These are phyloP conservation scores for Protostelium mycophagum DNA, from an alignment of 78 protist genomes.

Conservation along the genomic window DNA sequence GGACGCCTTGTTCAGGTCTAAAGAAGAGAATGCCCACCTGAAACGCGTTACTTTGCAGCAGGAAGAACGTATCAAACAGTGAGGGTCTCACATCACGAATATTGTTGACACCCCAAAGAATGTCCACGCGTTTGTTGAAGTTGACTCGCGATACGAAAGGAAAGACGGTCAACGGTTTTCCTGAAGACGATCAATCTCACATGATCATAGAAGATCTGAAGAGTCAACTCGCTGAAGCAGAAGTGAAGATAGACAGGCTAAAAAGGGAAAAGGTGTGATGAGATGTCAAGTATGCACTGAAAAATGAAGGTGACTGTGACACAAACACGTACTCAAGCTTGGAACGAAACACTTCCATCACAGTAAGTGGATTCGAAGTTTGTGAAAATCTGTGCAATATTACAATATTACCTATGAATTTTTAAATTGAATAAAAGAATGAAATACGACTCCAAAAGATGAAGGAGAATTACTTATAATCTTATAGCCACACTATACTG, in stretches of 20 bases:
- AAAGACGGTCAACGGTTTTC: not conserved
- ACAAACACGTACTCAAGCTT: not conserved
- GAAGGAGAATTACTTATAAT: no score
- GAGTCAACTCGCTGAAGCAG: not conserved
- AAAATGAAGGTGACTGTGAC: no score
- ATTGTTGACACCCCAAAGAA: not conserved
- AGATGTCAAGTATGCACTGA: not conserved
- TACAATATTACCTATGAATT: not conserved
- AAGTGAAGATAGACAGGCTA: not conserved
- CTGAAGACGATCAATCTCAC: not conserved
- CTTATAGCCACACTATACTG: not conserved
- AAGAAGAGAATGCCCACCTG: not conserved
- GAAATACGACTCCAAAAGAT: no score
- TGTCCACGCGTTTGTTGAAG: not conserved
- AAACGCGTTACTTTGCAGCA: not conserved
- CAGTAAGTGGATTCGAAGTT: not conserved
- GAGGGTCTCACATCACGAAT: not conserved
- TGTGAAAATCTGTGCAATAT: not conserved
- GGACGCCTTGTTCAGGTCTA: not conserved
- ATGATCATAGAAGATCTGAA: not conserved
- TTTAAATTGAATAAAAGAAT: not conserved
- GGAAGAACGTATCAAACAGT: not conserved
- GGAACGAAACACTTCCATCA: not conserved
- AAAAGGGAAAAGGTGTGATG: not conserved
- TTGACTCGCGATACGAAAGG: not conserved